Evolutionary conservation across 2,329 filamentous ascomycete genomes (phyloP), one percentile per base, ranked within the genome.

Genomic region (Pseudogymnoascus sp.): DNA sequence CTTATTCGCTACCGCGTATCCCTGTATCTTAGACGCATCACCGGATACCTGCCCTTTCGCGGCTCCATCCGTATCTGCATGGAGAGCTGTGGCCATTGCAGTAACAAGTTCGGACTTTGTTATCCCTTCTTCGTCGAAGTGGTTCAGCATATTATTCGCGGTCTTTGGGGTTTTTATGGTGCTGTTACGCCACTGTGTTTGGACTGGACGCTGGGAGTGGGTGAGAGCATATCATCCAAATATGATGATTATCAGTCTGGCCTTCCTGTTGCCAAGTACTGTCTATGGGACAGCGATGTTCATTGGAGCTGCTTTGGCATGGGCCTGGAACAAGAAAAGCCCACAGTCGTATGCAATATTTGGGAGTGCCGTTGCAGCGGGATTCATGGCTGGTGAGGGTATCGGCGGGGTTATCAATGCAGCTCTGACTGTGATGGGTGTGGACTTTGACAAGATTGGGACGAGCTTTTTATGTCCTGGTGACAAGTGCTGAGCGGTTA

Each of bases 261-360:
- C 66, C 26, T 64, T 67, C 33, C 62, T 65, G 8, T 62, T 67
- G 2, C 66, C 66, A 53, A 66, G 64, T 59, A 67, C 66, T 26
- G 62, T 65, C 46, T 67, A 67, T 61, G 65, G 65, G 63, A 67
- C 65, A 56, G 66, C 66, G 10, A 67, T 67, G 66, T 63, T 66
- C 37, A 64, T 67, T 35, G 66, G 66, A 62, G 66, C 66, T 24
- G 59, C 59, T 64, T 60, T 63, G 19, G 66, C 66, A 5, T 65
- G 62, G 14, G 24, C 63, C 26, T 67, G 66, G 66, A 60, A 66
- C 37, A 61, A 62, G 40, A 60, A 33, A 53, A 43, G 61, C n/a
- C 66, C 66, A 31, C 40, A 63, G 8, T 35, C n/a, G 31, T 67
- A 63, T 63, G 63, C 61, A 24, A 66, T 67, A 65, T 67, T 65